phyloP scores from a whole-genome alignment of 768 basidiomycete genomes.

The Lactarius vividus region DNA sequence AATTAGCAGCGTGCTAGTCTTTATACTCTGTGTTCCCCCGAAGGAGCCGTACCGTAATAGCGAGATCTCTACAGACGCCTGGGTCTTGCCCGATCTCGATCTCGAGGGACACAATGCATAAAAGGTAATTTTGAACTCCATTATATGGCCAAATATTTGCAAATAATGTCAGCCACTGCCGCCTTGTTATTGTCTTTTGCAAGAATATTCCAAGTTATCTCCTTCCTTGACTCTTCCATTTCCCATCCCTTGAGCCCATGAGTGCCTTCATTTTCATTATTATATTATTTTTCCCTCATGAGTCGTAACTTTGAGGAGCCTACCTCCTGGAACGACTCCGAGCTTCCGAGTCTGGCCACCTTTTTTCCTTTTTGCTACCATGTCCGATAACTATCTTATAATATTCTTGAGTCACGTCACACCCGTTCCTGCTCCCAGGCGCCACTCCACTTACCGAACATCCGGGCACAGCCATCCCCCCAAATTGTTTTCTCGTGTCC shows the following conservation, averaged over 20 bases:
- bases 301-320: constrained; percentile 11
- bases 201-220: constrained; percentile 25
- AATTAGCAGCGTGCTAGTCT: constrained; percentile 25
- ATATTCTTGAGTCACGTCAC: not conserved
- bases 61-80: constrained; percentile 20
- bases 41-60: constrained; percentile 24
- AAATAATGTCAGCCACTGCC: constrained; percentile 28
- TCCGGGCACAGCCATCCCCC: not conserved
- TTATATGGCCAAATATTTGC: constrained; percentile 18
- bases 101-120: constrained; percentile 16
- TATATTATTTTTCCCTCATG: constrained; percentile 15
- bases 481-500: not conserved
- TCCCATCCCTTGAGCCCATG: constrained; percentile 20
- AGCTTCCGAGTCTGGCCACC: constrained; percentile 5
- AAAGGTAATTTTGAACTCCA: constrained; percentile 21
- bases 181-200: constrained; percentile 28
- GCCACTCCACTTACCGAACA: constrained; percentile 21
- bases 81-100: constrained; percentile 26
- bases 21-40: constrained; percentile 25
- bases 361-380: constrained; percentile 2
- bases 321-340: constrained; percentile 6
- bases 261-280: constrained; percentile 10
- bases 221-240: constrained; percentile 23
- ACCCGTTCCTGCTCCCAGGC: constrained; percentile 2
- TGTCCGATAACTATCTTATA: not conserved